Evolutionary conservation across 257 asterid genomes (phyloP), one percentile per base, ranked within the genome.

Genomic region (Verbascum thapsus): DNA sequence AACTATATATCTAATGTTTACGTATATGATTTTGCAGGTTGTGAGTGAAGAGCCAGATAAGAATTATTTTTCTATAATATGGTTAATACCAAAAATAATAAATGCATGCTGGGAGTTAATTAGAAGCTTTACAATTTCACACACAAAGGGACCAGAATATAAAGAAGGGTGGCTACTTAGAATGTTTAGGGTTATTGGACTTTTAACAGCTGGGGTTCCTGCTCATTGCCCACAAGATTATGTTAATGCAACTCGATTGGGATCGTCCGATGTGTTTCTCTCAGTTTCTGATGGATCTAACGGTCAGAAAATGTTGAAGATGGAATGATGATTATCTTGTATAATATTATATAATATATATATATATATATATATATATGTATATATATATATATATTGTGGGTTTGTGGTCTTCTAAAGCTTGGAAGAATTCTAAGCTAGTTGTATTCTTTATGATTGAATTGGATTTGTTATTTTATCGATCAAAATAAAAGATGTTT

Each of bases 41-140:
- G 59, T 82, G 0, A 68, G 11, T 5, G 85, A 82, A 72, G 85
- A 82, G 57, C 88, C 88, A 2, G 66, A 82, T 79, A 74, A 72
- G 79, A 82, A 82, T 11, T 82, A 82, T 45, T 82, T 76, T 65
- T 69, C 79, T 6, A 1, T 58, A 9, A 1, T 74, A 12, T 79
- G 72, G 73, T 3, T 71, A 0, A 53, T 76, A 20, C 83, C 85
- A 8, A 76, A 73, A 66, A 23, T 53, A 8, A 4, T 54, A 13
- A 79, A 77, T 34, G 83, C 78, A 7, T 18, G 53, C 0, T 74
- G 74, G 78, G 88, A 82, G 70, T 70, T 82, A 20, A 58, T 82
- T 0, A 82, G 81, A 49, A 82, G 85, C 59, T 82, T 79, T 64
- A 35, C 51, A 0, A 76, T 76, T 4, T 6, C 64, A 8, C 54